Conservation (phyloP, 257 asterid genomes). For the Ilex aquifolium region DNA sequence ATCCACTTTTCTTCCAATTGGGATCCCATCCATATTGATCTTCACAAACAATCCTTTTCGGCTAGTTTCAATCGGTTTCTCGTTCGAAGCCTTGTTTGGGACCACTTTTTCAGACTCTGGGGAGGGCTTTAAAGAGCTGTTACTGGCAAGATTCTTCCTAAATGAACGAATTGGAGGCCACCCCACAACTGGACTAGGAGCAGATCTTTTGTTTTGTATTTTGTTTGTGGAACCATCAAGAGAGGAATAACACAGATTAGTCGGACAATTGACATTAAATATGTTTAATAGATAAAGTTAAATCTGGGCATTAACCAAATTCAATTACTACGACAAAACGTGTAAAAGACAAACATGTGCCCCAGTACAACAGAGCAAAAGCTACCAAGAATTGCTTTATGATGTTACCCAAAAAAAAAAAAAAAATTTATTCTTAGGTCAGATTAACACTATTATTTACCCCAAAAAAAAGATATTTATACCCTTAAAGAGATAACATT, state of each 20-base stretch:
- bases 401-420: too few species aligned
- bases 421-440: too few species aligned
- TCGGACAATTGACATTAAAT: not conserved
- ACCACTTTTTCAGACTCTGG: constrained; percentile 31
- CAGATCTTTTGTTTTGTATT: constrained; percentile 36
- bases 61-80: constrained; percentile 35
- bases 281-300: not conserved
- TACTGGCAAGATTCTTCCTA: constrained; percentile 58
- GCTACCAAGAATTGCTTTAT: too few species aligned
- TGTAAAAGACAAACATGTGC: too few species aligned
- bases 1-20: constrained; percentile 90
- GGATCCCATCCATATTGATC: constrained; percentile 96
- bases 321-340: too few species aligned
- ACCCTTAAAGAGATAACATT: too few species aligned
- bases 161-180: constrained; percentile 96
- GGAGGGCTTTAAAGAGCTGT: constrained; percentile 35
- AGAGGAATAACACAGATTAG: not conserved
- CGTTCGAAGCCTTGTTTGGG: constrained; percentile 21
- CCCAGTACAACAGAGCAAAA: too few species aligned
- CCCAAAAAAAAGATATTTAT: too few species aligned
- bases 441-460: too few species aligned
- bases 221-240: not conserved
- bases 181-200: constrained; percentile 84
- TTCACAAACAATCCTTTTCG: constrained; percentile 62
- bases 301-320: too few species aligned